Conservation (phyloP, 345 rosid genomes). For the Eucalyptus viminalis region DNA sequence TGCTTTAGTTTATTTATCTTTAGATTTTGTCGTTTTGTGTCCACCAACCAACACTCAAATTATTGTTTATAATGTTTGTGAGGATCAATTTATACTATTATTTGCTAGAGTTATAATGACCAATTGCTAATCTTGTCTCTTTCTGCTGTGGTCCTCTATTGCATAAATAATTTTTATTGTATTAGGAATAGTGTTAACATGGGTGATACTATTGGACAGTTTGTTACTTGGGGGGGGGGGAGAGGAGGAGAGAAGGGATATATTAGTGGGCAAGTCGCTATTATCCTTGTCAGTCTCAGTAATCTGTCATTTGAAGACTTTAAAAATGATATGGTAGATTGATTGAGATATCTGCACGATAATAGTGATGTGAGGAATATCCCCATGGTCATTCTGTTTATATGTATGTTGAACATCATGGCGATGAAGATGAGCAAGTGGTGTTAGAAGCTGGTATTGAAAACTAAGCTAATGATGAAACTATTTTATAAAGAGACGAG, state of each 20-base stretch:
- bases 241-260: no score
- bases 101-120: not conserved
- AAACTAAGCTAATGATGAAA: no score
- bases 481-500: no score
- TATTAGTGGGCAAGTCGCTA: not conserved
- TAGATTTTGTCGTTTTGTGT: not conserved
- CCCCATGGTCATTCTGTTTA: no score
- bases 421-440: no score
- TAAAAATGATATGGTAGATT: not conserved
- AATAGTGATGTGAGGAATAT: not conserved
- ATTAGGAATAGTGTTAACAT: not conserved
- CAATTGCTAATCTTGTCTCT: not conserved
- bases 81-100: no score
- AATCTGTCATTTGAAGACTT: not conserved
- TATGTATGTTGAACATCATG: no score
- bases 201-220: not conserved
- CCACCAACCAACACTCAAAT: not conserved
- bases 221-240: no score
- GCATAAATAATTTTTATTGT: not conserved
- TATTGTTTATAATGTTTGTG: not conserved
- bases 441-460: no score
- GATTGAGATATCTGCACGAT: fast-evolving
- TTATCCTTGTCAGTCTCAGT: not conserved
- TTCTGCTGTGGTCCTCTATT: not conserved
- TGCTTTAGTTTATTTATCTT: no score